Percentiles rank a stretch among this genome's conserved stretches.
Evolutionary conservation across 2,329 filamentous ascomycete species (phyloP).

Genomic region (Fusarium metavorans): DNA sequence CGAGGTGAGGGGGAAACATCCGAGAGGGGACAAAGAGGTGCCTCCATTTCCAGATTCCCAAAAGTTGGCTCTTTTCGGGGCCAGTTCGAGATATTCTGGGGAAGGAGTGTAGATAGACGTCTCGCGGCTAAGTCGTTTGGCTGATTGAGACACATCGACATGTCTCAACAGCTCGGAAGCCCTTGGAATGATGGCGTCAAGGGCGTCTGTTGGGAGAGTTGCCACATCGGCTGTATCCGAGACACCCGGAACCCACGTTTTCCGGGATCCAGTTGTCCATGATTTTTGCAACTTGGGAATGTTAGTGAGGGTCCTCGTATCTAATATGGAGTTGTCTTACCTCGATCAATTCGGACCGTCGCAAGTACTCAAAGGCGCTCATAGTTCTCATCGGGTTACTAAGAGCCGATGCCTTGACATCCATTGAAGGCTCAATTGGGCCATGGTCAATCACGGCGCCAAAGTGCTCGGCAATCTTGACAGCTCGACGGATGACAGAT

Average conservation of each 20-base stretch:
- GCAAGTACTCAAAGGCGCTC: constrained; percentile 31
- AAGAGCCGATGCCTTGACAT: constrained; percentile 1
- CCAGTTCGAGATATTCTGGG: constrained; percentile 15
- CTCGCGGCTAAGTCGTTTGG: not conserved
- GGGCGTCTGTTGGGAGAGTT: not conserved
- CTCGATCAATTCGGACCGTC: constrained; percentile 25
- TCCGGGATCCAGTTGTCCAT: constrained; percentile 13
- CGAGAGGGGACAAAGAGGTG: constrained; percentile 10
- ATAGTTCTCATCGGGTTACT: constrained; percentile 19
- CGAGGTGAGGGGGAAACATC: constrained; percentile 24
- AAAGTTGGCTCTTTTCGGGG: constrained; percentile 12
- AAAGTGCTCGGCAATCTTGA: constrained; percentile 35
- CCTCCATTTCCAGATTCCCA: constrained; percentile 24
- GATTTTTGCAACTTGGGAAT: constrained; percentile 23
- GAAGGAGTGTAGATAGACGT: not conserved
- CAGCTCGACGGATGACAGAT: constrained; percentile 26
- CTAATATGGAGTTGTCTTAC: not conserved
- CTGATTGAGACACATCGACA: not conserved
- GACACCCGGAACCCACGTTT: not conserved
- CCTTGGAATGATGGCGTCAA: not conserved
- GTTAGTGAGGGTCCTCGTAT: not conserved
- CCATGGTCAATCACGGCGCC: constrained; percentile 37
- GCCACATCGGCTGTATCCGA: not conserved
- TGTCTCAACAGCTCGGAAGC: constrained; percentile 20
- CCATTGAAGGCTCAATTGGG: constrained; percentile 3